These are phyloP conservation scores for Talaromyces sp. DNA, from an alignment of 2,329 filamentous ascomycete species.

Conservation along the genomic window DNA sequence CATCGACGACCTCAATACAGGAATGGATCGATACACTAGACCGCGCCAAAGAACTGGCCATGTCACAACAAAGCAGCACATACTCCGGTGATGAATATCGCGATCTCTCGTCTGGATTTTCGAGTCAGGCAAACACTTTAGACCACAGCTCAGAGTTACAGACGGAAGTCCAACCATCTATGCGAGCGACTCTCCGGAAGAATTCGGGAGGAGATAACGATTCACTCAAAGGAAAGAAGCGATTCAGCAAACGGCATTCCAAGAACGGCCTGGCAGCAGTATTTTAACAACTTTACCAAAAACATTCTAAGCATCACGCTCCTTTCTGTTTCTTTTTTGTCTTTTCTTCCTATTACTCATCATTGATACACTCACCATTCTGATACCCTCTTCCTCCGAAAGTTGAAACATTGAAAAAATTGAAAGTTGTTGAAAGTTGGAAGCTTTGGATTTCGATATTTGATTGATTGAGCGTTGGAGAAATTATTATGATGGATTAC, in stretches of 20 bases:
- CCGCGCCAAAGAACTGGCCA: conserved; percentile 75
- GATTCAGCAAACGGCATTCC: conserved; percentile 87
- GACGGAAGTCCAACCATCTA: conserved; percentile 31
- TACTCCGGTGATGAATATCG: conserved; percentile 65
- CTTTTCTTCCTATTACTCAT: background rate
- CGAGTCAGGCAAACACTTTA: conserved; percentile 54
- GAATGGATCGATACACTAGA: conserved; percentile 92
- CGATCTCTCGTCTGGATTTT: conserved; percentile 65
- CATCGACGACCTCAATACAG: conserved; percentile 64
- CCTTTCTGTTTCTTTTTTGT: conserved; percentile 6
- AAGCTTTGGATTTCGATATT: background rate
- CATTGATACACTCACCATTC: background rate
- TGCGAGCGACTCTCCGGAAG: conserved; percentile 44
- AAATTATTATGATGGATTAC: conserved; percentile 5
- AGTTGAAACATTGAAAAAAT: conserved; percentile 1
- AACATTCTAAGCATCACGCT: background rate
- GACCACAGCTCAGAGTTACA: conserved; percentile 38
- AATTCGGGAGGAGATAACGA: conserved; percentile 44
- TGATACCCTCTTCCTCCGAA: conserved; percentile 11
- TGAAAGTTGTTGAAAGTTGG: background rate
- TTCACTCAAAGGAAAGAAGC: conserved; percentile 55
- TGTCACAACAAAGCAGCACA: conserved; percentile 64
- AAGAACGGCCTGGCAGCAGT: conserved; percentile 90
- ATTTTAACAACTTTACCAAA: conserved; percentile 53
- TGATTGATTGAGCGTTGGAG: conserved; percentile 9